phyloP scores from a whole-genome alignment of 768 basidiomycete genomes.

The Pleurotus tuber-regium region DNA sequence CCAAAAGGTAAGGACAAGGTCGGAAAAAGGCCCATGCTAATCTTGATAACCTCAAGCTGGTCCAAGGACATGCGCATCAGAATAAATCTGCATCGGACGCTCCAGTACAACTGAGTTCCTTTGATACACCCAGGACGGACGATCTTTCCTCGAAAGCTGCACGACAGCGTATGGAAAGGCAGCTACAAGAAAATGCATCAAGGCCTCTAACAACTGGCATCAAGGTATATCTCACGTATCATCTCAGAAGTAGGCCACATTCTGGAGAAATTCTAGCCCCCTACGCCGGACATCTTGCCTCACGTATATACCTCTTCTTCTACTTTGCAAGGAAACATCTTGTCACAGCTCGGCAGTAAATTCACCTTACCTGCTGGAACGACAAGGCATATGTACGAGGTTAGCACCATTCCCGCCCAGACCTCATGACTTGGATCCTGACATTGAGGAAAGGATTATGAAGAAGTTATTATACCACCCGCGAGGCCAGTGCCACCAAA shows the following conservation, averaged over 20 bases:
- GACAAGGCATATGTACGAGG: constrained; percentile 61
- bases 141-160: constrained; percentile 44
- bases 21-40: no score
- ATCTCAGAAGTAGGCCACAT: neutral
- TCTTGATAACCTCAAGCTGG: no score
- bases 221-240: constrained; percentile 38
- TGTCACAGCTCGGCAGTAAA: constrained; percentile 73
- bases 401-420: constrained; percentile 25
- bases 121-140: constrained; percentile 11
- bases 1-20: constrained; percentile 51
- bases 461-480: constrained; percentile 90
- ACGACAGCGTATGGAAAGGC: constrained; percentile 59
- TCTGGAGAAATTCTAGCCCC: constrained; percentile 33
- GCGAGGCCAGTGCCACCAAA: constrained; percentile 74
- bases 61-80: no score
- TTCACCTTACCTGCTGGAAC: constrained; percentile 87
- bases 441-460: constrained; percentile 58
- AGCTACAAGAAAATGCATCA: constrained; percentile 56
- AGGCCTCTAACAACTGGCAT: constrained; percentile 62
- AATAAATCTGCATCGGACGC: no score
- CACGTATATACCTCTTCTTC: constrained; percentile 83
- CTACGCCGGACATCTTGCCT: constrained; percentile 65
- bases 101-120: no score
- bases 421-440: neutral
- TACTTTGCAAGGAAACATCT: constrained; percentile 54